A percentile compares a stretch with the other conserved stretches of the same genome.
Conservation (phyloP, 306 rosid genomes). For the Lablab purpureus region DNA sequence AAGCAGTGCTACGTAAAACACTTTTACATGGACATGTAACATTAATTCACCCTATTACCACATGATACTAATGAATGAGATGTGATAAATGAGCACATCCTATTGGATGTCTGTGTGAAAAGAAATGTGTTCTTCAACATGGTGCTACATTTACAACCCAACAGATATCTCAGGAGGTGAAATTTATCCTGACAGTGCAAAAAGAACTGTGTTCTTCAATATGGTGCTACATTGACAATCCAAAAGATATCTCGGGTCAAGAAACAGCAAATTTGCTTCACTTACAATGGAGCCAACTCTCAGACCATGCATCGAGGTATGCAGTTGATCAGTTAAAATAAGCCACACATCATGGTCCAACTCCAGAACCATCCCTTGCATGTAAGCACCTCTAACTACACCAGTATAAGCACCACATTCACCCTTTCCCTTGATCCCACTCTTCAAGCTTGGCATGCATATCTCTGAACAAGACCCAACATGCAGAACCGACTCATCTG, state of each 20-base stretch:
- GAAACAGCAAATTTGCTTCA: conserved; percentile 26
- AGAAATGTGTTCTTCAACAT: background rate
- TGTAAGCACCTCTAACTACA: conserved; percentile 64
- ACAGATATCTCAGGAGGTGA: background rate
- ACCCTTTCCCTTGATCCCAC: conserved; percentile 54
- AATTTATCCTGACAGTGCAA: background rate
- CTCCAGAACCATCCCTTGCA: conserved; percentile 94
- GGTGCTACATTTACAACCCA: conserved; percentile 12
- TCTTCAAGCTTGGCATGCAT: conserved; percentile 32
- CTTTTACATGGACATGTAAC: background rate
- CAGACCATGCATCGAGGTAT: conserved; percentile 74
- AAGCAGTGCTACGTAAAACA: background rate
- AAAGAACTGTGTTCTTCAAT: conserved; percentile 16
- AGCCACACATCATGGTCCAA: conserved; percentile 91
- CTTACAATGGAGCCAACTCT: conserved; percentile 89
- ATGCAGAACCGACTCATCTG: conserved; percentile 59
- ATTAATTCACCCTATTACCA: background rate
- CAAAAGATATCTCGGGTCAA: background rate
- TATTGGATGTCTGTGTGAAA: background rate
- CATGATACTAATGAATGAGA: background rate
- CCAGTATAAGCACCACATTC: conserved; percentile 81
- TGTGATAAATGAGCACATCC: background rate
- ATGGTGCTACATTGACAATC: background rate
- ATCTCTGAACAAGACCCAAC: conserved; percentile 50
- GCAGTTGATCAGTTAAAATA: conserved; percentile 71